Evolutionary conservation across 495 filamentous ascomycete genomes (phyloP), one percentile per base, ranked within the genome.

Genomic region (Aspergillus cavernicola): DNA sequence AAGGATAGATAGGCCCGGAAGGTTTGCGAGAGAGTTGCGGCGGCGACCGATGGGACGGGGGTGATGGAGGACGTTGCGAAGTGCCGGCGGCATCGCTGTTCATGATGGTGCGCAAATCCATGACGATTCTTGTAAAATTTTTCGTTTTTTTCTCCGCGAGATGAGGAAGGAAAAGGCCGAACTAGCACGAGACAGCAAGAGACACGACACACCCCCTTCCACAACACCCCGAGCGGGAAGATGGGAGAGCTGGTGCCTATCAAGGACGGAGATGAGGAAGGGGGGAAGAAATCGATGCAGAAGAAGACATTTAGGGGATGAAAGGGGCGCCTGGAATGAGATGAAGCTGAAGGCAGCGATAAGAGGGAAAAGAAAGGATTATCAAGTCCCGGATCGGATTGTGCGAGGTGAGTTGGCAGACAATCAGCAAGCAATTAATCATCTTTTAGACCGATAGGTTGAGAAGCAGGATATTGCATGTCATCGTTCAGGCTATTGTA

Each of bases 31-130:
- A 55, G 16, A 45, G 22, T 50, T 60, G 47, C 49, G 58, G 49
- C 36, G 60, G 47, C 37, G 59, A 61, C 39, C 59, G 59, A 20
- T 47, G 52, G n/a, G 24, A 37, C 9, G 56, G 23, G 28, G 54
- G 54, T 1, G 65, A 50, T 20, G 68, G 59, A 33, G 64, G 61
- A 24, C 52, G 54, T 49, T 61, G 61, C 50, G 66, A 60, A 62
- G 66, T 63, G 58, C 64, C 66, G 43, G 67, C 64, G 48, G 71
- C 70, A 57, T 80, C 75, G 52, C 49, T 71, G 50, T 79, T 78
- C 64, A 80, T 77, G 60, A 80, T 77, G 31, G 71, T 75, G 66
- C 74, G 72, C 70, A 80, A 71, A 66, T 80, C 76, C 77, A 80
- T 80, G 61, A 61, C 58, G 68, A 60, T 55, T 42, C n/a, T n/a